Percentiles rank a stretch among this genome's conserved stretches.
phyloP scores from a whole-genome alignment of 1,284 basidiomycete genomes.

The Lentinus polychrous region DNA sequence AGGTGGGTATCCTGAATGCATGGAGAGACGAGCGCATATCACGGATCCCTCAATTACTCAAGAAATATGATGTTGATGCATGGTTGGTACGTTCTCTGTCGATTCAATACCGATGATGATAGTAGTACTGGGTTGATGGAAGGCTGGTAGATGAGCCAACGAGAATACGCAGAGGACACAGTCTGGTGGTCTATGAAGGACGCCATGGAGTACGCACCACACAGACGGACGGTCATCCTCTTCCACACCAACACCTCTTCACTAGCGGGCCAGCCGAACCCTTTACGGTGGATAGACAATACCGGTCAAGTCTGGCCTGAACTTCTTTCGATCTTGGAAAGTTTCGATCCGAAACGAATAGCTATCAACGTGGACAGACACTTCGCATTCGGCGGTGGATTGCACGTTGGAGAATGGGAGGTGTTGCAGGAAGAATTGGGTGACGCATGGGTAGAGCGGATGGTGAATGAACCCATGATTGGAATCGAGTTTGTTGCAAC shows the following conservation, averaged over 20 bases:
- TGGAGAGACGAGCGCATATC: slow-evolving; percentile 38
- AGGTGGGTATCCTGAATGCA: slow-evolving; percentile 34
- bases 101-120: background rate
- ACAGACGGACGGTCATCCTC: slow-evolving; percentile 42
- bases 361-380: slow-evolving; percentile 40
- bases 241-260: slow-evolving; percentile 40
- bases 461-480: slow-evolving; percentile 38
- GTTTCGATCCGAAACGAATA: slow-evolving; percentile 33
- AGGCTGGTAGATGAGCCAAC: slow-evolving; percentile 33
- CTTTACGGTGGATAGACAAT: slow-evolving; percentile 44
- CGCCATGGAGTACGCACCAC: slow-evolving; percentile 41
- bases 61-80: slow-evolving; percentile 36
- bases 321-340: slow-evolving; percentile 29
- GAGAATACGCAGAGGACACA: slow-evolving; percentile 49
- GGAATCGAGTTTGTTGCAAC: slow-evolving; percentile 43
- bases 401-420: slow-evolving; percentile 42
- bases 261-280: slow-evolving; percentile 31
- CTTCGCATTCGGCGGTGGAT: slow-evolving; percentile 43
- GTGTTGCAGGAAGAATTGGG: slow-evolving; percentile 34
- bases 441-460: slow-evolving; percentile 32
- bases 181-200: slow-evolving; percentile 46
- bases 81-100: slow-evolving; percentile 31
- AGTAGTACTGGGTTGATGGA: background rate
- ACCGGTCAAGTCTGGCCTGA: slow-evolving; percentile 42
- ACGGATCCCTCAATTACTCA: slow-evolving; percentile 34